A percentile compares a stretch with the other conserved stretches of the same genome.
Conservation (phyloP, 2,329 filamentous ascomycete species). For the Colletotrichum sp. region DNA sequence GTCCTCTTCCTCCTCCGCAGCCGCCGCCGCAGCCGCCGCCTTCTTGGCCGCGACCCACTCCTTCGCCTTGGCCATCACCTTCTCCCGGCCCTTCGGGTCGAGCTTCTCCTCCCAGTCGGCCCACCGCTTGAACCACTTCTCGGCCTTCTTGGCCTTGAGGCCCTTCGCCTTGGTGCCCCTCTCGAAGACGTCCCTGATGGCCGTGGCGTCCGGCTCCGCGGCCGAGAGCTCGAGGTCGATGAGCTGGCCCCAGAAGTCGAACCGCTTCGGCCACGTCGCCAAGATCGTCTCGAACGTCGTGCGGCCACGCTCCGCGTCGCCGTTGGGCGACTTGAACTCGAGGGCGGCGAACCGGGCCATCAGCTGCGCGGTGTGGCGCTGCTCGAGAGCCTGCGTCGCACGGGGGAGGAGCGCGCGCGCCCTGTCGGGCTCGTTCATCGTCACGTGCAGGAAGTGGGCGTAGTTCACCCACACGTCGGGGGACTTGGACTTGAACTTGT, state of each 20-base stretch:
- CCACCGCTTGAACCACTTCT: conserved; percentile 93
- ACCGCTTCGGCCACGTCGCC: conserved; percentile 83
- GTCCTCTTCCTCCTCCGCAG: conserved; percentile 41
- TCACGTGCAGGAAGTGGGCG: conserved; percentile 88
- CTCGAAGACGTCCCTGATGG: conserved; percentile 81
- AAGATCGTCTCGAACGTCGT: conserved; percentile 94
- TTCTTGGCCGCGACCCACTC: conserved; percentile 68
- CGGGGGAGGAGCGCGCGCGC: conserved; percentile 81
- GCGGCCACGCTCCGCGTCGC: conserved; percentile 87
- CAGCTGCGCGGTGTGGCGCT: conserved; percentile 67
- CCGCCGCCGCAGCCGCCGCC: conserved; percentile 42
- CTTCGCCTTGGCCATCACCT: conserved; percentile 73
- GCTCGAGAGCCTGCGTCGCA: conserved; percentile 82
- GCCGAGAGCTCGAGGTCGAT: conserved; percentile 81
- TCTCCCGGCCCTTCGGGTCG: conserved; percentile 63
- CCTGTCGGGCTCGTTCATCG: conserved; percentile 70
- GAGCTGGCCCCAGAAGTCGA: conserved; percentile 92
- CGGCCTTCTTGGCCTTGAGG: conserved; percentile 82
- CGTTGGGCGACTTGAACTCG: conserved; percentile 84
- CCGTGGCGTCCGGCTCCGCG: conserved; percentile 58
- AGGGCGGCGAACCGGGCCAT: conserved; percentile 89
- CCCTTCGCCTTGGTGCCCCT: conserved; percentile 72
- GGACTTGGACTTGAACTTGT: conserved; percentile 84
- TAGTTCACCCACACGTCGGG: conserved; percentile 93
- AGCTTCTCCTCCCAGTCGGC: conserved; percentile 78